phyloP scores from a whole-genome alignment of 768 basidiomycete species.

The Lanmaoa rubissima region DNA sequence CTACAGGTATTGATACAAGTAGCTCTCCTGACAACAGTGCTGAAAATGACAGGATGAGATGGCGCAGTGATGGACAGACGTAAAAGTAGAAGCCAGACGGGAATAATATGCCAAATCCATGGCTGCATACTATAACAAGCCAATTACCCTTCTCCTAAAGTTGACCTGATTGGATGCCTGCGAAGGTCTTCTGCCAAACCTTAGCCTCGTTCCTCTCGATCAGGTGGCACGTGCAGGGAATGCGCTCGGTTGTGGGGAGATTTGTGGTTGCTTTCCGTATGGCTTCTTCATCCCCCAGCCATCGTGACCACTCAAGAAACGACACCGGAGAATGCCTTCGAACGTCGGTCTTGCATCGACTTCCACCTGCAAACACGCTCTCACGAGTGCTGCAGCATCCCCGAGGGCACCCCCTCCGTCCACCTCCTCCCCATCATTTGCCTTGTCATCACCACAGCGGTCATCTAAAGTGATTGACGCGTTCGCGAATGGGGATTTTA shows the following conservation, averaged over 20 bases:
- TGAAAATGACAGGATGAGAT: constrained; percentile 6
- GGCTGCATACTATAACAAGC: constrained; percentile 11
- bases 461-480: constrained; percentile 78
- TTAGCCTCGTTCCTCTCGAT: constrained; percentile 18
- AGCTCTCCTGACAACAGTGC: constrained; percentile 1
- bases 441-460: constrained; percentile 73
- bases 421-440: constrained; percentile 67
- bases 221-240: constrained; percentile 29
- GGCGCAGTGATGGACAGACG: constrained; percentile 10
- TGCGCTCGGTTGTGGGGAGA: constrained; percentile 31
- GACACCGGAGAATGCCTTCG: constrained; percentile 73
- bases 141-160: background rate
- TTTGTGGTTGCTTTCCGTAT: constrained; percentile 27
- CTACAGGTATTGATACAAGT: constrained; percentile 13
- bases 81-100: constrained; percentile 6
- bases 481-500: constrained; percentile 71
- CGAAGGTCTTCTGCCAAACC: constrained; percentile 4
- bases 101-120: constrained; percentile 9
- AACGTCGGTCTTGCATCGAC: constrained; percentile 80
- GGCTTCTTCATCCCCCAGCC: constrained; percentile 61
- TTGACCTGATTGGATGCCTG: background rate
- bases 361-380: constrained; percentile 81
- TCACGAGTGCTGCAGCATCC: constrained; percentile 83
- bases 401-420: constrained; percentile 84
- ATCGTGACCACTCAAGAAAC: constrained; percentile 73